A percentile compares a stretch with the other conserved stretches of the same genome.
phyloP scores from a whole-genome alignment of 2,329 filamentous ascomycete species.

The Teratosphaeria gauchensis region DNA sequence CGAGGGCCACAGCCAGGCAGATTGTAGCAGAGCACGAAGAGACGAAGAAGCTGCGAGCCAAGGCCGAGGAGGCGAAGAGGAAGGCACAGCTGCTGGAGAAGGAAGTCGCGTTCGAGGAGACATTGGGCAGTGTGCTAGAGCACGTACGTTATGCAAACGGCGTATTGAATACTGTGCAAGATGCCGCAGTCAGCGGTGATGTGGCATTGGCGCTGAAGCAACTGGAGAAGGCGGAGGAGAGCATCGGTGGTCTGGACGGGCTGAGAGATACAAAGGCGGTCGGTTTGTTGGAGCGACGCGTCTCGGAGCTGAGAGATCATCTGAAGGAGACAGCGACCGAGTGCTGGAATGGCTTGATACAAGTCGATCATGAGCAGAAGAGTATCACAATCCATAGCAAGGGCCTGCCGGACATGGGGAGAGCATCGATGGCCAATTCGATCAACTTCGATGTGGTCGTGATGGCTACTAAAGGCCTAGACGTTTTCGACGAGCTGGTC shows the following conservation, averaged over 20 bases:
- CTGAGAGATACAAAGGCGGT: slow-evolving; percentile 54
- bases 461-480: slow-evolving; percentile 12
- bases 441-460: slow-evolving; percentile 9
- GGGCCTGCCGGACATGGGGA: neutral
- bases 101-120: slow-evolving; percentile 52
- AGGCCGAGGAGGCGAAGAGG: slow-evolving; percentile 51
- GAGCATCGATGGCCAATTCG: neutral
- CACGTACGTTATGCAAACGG: slow-evolving; percentile 42
- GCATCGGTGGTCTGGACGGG: slow-evolving; percentile 50
- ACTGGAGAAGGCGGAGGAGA: slow-evolving; percentile 41
- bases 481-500: slow-evolving; percentile 17
- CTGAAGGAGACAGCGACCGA: slow-evolving; percentile 57
- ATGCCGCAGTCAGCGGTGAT: slow-evolving; percentile 34
- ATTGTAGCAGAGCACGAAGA: slow-evolving; percentile 70
- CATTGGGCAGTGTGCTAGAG: slow-evolving; percentile 41
- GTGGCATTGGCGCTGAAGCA: slow-evolving; percentile 40
- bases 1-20: slow-evolving; percentile 67
- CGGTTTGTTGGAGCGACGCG: slow-evolving; percentile 55
- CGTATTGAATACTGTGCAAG: slow-evolving; percentile 38
- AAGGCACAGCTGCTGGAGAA: slow-evolving; percentile 48
- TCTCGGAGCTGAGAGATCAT: slow-evolving; percentile 55
- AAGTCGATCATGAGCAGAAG: slow-evolving; percentile 47
- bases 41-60: slow-evolving; percentile 52
- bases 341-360: slow-evolving; percentile 62
- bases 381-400: slow-evolving; percentile 44